phyloP scores from a whole-genome alignment of 2,329 filamentous ascomycete species.

The Zopfia rhizophila region DNA sequence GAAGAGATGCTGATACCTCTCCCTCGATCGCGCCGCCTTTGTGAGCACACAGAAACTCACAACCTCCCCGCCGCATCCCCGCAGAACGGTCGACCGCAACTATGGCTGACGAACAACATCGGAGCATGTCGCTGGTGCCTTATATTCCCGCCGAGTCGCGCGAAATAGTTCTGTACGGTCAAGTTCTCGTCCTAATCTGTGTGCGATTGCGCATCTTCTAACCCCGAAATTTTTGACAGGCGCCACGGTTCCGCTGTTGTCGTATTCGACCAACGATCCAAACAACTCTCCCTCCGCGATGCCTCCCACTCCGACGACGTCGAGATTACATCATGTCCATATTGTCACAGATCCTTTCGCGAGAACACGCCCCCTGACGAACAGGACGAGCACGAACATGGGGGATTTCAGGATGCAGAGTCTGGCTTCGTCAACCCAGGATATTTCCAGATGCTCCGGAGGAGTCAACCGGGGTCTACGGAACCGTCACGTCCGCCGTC shows the following conservation, averaged over 20 bases:
- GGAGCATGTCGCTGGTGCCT: conserved; percentile 76
- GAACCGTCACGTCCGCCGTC: conserved; percentile 60
- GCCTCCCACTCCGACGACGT: conserved; percentile 63
- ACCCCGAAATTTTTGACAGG: conserved; percentile 64
- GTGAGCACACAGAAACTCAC: conserved; percentile 7
- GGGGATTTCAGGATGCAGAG: conserved; percentile 48
- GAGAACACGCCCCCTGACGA: conserved; percentile 53
- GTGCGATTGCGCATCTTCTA: conserved; percentile 14
- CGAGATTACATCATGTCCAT: conserved; percentile 80
- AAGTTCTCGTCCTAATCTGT: neutral
- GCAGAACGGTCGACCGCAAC: conserved; percentile 14
- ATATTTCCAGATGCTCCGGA: conserved; percentile 93
- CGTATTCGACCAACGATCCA: conserved; percentile 85
- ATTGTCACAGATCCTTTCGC: conserved; percentile 79
- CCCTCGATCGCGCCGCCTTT: conserved; percentile 3
- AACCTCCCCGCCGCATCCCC: conserved; percentile 19
- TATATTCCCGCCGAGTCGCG: conserved; percentile 78
- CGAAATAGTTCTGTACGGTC: conserved; percentile 80
- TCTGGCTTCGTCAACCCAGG: conserved; percentile 86
- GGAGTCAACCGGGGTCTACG: conserved; percentile 64
- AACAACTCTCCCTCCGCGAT: conserved; percentile 83
- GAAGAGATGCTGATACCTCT: conserved; percentile 9
- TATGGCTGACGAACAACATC: conserved; percentile 45
- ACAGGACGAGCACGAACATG: conserved; percentile 45
- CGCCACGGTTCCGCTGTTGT: conserved; percentile 94